Percentiles rank a stretch among this genome's conserved stretches.
These are phyloP conservation scores for Phaffia rhodozyma DNA, from an alignment of 1,284 basidiomycete species.

Conservation along the genomic window DNA sequence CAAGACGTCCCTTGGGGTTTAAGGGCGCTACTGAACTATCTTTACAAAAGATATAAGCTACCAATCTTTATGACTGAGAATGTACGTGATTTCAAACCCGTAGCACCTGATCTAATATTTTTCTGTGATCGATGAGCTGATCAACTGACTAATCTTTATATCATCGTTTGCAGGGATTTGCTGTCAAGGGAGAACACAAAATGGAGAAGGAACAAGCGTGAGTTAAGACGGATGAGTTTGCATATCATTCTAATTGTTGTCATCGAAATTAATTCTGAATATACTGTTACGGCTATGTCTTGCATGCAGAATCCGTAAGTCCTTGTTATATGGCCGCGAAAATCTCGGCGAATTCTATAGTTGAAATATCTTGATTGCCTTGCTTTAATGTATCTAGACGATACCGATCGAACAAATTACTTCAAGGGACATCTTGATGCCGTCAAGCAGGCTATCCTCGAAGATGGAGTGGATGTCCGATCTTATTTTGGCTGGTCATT, in stretches of 20 bases:
- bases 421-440: conserved; percentile 52
- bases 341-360: too few species aligned
- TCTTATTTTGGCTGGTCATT: conserved; percentile 57
- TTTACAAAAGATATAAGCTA: conserved; percentile 51
- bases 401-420: conserved; percentile 54
- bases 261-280: not conserved
- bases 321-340: not conserved
- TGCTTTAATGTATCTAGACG: conserved; percentile 33
- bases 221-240: conserved; percentile 11
- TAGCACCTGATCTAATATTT: too few species aligned
- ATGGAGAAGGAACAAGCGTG: conserved; percentile 46
- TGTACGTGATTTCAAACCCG: too few species aligned
- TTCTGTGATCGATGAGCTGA: not conserved
- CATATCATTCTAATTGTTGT: not conserved
- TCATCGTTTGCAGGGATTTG: conserved; percentile 50
- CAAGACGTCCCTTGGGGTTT: conserved; percentile 31
- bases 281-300: not conserved
- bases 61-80: conserved; percentile 44
- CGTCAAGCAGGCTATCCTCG: conserved; percentile 46
- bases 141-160: not conserved
- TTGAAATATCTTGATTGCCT: not conserved
- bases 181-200: conserved; percentile 52
- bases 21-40: conserved; percentile 50
- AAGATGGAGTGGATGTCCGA: conserved; percentile 54
- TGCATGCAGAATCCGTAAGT: not conserved